Evolutionary conservation across 441 rosid genomes (phyloP).

Genomic region (Geranium incanum): DNA sequence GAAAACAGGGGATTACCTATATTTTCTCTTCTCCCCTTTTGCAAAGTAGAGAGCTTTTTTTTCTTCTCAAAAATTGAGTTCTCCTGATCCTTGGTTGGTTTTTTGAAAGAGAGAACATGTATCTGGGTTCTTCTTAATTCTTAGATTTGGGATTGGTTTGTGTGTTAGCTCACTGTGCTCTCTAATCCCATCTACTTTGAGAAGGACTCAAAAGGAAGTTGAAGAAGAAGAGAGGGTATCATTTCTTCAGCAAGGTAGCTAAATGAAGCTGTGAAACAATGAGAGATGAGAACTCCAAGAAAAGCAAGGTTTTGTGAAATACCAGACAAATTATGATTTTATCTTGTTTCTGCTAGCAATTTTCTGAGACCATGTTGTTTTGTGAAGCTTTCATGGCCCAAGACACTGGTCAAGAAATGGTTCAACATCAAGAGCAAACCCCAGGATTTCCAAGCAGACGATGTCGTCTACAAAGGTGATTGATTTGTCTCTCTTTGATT

Average conservation of each 20-base stretch:
- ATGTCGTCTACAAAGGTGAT: conserved; percentile 50
- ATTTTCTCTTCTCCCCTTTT: conserved; percentile 21
- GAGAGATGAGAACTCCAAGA: conserved; percentile 73
- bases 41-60: conserved; percentile 14
- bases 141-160: conserved; percentile 19
- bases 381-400: conserved; percentile 78
- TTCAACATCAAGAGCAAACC: conserved; percentile 78
- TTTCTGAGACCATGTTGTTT: background rate
- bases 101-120: conserved; percentile 5
- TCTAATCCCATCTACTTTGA: too few relatives aligned
- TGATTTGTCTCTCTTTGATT: conserved; percentile 10
- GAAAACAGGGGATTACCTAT: conserved; percentile 22
- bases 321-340: background rate
- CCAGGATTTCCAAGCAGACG: conserved; percentile 76
- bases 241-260: conserved; percentile 24
- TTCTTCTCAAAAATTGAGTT: conserved; percentile 14
- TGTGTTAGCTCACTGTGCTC: background rate
- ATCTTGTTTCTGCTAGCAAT: background rate
- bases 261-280: conserved; percentile 61
- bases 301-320: conserved; percentile 69
- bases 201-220: background rate
- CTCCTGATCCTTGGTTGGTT: conserved; percentile 10
- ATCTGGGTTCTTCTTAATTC: conserved; percentile 14
- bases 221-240: background rate
- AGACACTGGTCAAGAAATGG: conserved; percentile 90